Base-by-base conservation (phyloP, 257 asterid species). In the Verbascum thapsus region DNA sequence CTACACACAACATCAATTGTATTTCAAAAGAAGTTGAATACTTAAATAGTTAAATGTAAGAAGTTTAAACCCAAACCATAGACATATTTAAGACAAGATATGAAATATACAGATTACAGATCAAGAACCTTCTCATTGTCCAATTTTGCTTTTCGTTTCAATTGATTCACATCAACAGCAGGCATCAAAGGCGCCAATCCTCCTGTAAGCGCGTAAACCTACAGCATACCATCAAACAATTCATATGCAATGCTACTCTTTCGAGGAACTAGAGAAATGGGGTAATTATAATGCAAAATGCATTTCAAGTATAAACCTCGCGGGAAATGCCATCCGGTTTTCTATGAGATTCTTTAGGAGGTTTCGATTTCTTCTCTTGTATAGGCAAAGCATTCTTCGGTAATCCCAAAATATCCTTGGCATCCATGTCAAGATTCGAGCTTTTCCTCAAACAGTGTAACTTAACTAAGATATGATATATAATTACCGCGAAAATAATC, bases 261-360 rank as follows among this genome's bases (percentile, higher is more conserved):
- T 17, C 26, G 52, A 12, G 58, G 32, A 52, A 40, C 6, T 15
- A 8, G 18, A 48, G 47, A 11, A 26, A 20, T 17, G 82, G 85
- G 59, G 10, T 59, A 0, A 3, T 19, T 0, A 42, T 51, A 45
- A 5, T 18, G 10, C 59, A 44, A 41, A 78, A 71, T 30, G 80
- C 44, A 65, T 71, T 80, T 54, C 17, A 5, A 11, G 35, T 12
- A 35, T 5, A 30, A 64, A 88, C 97, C 91, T 89, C 99, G 51
- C 99, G 87, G n/a, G 99, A 94, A 72, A 94, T 84, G 63, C 99
- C 99, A 75, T 94, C 99, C 19, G 97, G 99, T 76, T 94, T 94
- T 68, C 95, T 80, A 68, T 94, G 99, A 76, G 97, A 82, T 70
- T 94, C 99, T 76, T 87, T 94, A 10, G 88, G 95, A 66, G 97